Evolutionary conservation across 2,329 filamentous ascomycete species (phyloP).

Genomic region (Diaporthe humulicola): DNA sequence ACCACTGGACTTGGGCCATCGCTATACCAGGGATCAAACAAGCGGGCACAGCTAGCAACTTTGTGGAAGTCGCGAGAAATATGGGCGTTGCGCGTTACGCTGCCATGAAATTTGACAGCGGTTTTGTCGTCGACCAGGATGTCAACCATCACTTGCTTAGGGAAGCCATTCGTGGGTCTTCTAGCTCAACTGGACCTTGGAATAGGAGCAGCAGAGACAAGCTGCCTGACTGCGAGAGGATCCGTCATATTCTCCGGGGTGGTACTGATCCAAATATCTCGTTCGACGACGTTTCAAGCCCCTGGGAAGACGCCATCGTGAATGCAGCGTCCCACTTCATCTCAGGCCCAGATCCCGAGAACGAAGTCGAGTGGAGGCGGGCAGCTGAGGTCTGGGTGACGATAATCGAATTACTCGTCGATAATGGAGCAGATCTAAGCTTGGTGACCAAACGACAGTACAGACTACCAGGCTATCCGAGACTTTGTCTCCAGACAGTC

Average conservation of each 20-base stretch:
- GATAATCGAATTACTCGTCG: neutral
- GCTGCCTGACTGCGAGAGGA: neutral
- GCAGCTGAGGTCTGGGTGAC: neutral
- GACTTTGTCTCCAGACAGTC: neutral
- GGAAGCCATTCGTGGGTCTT: neutral
- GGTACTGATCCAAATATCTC: neutral
- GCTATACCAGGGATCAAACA: neutral
- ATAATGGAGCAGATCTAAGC: neutral
- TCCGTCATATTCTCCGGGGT: neutral
- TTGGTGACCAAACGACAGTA: neutral
- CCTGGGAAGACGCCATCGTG: neutral
- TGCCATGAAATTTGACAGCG: neutral
- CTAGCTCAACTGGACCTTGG: neutral
- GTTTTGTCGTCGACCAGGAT: neutral
- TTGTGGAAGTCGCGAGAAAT: neutral
- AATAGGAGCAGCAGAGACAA: neutral
- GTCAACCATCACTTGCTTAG: neutral
- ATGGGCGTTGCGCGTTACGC: neutral
- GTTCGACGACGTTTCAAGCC: neutral
- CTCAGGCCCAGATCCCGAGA: neutral
- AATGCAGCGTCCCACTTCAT: neutral
- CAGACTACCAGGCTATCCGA: neutral
- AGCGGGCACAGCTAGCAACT: neutral
- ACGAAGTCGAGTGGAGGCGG: neutral
- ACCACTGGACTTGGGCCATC: neutral